phyloP scores from a whole-genome alignment of 2,329 filamentous ascomycete genomes.

The Aspergillus piperis region DNA sequence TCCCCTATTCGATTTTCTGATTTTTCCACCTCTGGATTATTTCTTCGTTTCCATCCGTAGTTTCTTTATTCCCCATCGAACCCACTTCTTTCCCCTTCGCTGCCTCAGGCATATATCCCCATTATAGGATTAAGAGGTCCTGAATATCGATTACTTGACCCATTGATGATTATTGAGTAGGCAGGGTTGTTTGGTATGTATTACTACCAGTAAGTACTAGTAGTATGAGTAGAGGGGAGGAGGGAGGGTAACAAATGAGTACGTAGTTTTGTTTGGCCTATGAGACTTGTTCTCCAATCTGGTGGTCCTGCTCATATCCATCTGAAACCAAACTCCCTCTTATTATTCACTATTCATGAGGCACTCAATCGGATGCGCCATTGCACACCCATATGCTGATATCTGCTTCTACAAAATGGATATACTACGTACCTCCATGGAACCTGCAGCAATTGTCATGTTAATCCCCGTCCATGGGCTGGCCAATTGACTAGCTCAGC shows the following conservation, averaged over 20 bases:
- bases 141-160: too few relatives aligned
- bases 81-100: background rate
- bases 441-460: background rate
- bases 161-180: background rate
- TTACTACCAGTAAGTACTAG: background rate
- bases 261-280: background rate
- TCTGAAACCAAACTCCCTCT: background rate
- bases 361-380: background rate
- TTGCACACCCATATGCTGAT: background rate
- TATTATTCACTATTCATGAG: background rate
- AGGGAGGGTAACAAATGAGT: too few relatives aligned
- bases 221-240: too few relatives aligned
- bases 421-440: too few relatives aligned
- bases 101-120: background rate
- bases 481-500: background rate
- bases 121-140: too few relatives aligned
- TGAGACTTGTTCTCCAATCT: background rate
- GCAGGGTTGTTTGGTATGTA: background rate
- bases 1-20: too few relatives aligned
- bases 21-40: background rate
- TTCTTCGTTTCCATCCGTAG: background rate
- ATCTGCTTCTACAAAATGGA: background rate
- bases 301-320: background rate
- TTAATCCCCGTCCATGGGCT: background rate
- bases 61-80: constrained; percentile 4